phyloP scores from a whole-genome alignment of 2,329 filamentous ascomycete genomes.

The Aphanocladium album region DNA sequence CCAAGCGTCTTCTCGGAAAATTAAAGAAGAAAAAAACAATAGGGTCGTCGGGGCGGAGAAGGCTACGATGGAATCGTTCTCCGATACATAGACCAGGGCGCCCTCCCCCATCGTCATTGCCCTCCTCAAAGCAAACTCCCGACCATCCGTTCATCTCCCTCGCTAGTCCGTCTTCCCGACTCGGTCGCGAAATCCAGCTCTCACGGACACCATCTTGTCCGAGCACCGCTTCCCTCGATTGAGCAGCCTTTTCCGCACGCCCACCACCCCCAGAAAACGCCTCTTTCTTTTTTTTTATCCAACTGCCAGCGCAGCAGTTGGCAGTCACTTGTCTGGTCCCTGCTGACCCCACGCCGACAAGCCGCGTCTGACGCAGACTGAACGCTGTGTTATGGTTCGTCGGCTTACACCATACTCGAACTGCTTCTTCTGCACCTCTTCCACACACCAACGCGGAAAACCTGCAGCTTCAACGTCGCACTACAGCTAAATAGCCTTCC shows the following conservation, averaged over 20 bases:
- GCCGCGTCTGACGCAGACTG: slow-evolving; percentile 4
- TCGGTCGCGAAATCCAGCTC: background rate
- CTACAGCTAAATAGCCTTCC: background rate
- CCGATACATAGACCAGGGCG: background rate
- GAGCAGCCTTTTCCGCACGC: background rate
- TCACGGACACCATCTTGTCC: background rate
- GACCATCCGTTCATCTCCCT: background rate
- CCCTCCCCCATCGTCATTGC: background rate
- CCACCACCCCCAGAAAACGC: background rate
- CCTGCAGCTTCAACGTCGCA: background rate
- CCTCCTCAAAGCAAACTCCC: background rate
- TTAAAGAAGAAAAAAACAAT: background rate
- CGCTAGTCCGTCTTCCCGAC: background rate
- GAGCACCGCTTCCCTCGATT: background rate
- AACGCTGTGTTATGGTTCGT: background rate
- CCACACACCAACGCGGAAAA: background rate
- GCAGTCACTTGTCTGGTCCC: background rate
- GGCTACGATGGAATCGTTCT: background rate
- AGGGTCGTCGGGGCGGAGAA: slow-evolving; percentile 4
- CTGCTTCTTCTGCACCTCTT: background rate
- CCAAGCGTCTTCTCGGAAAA: background rate
- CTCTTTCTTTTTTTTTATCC: background rate
- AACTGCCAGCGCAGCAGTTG: too few species aligned
- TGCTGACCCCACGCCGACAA: slow-evolving; percentile 12
- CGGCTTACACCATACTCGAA: background rate